Evolutionary conservation across 2,329 filamentous ascomycete species (phyloP), one percentile per base, ranked within the genome.

Genomic region (Aspergillus sp.): DNA sequence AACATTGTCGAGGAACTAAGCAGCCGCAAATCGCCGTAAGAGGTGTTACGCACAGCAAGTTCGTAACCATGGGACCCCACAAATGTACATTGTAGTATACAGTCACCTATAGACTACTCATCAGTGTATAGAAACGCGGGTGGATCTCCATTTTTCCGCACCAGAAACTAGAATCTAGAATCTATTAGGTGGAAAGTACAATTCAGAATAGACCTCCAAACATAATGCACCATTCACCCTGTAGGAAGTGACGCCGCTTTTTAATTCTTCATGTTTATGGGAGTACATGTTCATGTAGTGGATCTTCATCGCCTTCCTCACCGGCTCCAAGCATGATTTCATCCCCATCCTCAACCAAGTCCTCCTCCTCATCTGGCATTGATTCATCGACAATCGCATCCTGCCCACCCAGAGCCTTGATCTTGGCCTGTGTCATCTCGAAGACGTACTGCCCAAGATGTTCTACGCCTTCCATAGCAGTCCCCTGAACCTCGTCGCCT

Each of bases 381-480:
- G 69, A 69, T 43, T 76, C 76, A 41, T 76, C 78, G 34, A 77
- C 66, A 28, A 72, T 68, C 11, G 78, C 74, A 28, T 74, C 71
- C 15, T 77, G 79, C 51, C 75, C 78, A 66, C 83, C 87, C 70
- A 88, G 71, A 49, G 82, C 82, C 71, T 87, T 84, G 1, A 89
- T 76, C 76, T 89, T 90, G 7, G 87, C 87, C 71, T 90, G 86
- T 3, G 93, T 96, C 92, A 99, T 99, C 77, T 99, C 92, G 74
- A 87, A 97, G 23, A 99, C 94, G 76, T 97, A 99, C 78, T 97
- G 91, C 0, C 95, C 95, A 41, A 99, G 78, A 80, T 99, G 95
- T 80, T 99, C 94, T 1, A 98, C 89, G 38, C 91, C 87, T 70
- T 94, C 91, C 91, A 99, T 98, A 22, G 87, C 83, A 1, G 88